phyloP scores from a whole-genome alignment of 345 rosid genomes.

The Alliaria petiolata region DNA sequence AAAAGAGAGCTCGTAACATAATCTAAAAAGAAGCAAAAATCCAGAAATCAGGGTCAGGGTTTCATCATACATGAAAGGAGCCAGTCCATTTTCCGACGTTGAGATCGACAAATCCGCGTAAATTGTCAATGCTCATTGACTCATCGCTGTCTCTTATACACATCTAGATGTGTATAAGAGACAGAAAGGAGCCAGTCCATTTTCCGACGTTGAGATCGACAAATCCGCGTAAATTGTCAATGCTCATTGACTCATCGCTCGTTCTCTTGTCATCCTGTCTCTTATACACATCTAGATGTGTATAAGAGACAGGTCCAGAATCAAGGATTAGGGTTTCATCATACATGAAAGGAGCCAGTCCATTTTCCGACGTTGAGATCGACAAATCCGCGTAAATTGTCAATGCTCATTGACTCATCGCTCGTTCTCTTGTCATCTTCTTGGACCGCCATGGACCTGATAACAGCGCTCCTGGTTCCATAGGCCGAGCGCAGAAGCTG shows the following conservation, averaged over 20 bases:
- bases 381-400: slow-evolving; percentile 64
- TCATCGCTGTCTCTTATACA: too few relatives aligned
- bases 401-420: slow-evolving; percentile 64
- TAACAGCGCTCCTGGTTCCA: slow-evolving; percentile 27
- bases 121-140: slow-evolving; percentile 69
- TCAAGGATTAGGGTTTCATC: not conserved
- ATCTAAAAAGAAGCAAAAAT: too few relatives aligned
- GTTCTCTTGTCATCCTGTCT: slow-evolving; percentile 33
- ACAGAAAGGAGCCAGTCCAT: slow-evolving; percentile 85
- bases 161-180: too few relatives aligned
- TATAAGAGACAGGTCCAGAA: too few relatives aligned
- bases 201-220: slow-evolving; percentile 64
- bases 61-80: slow-evolving; percentile 53
- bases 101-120: slow-evolving; percentile 61
- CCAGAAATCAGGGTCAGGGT: not conserved
- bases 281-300: too few relatives aligned
- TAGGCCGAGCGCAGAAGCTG: slow-evolving; percentile 14
- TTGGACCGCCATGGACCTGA: slow-evolving; percentile 34
- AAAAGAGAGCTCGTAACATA: too few relatives aligned
- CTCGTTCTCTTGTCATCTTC: slow-evolving; percentile 30
- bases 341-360: slow-evolving; percentile 78
- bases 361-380: slow-evolving; percentile 72
- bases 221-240: slow-evolving; percentile 69
- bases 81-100: slow-evolving; percentile 84
- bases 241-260: slow-evolving; percentile 53